Conservation (phyloP, 345 rosid species). For the Bruguiera gymnorhiza region DNA sequence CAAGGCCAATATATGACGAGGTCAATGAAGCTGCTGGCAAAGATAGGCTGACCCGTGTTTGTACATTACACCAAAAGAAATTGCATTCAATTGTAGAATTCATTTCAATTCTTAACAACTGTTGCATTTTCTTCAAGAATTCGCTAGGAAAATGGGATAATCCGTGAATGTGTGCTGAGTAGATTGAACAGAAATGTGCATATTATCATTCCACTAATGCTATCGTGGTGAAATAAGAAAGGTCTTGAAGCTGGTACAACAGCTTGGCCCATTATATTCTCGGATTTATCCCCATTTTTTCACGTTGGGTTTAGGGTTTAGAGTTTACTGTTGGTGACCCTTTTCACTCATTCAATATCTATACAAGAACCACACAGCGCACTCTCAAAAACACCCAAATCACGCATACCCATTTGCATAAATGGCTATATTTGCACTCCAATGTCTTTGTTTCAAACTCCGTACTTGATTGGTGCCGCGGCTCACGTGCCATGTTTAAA, state of each 20-base stretch:
- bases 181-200: too few relatives aligned
- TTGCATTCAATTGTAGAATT: too few relatives aligned
- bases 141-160: too few relatives aligned
- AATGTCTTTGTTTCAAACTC: conserved; percentile 38
- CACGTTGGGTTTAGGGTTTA: too few relatives aligned
- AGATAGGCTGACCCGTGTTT: neutral
- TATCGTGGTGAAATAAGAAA: too few relatives aligned
- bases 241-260: too few relatives aligned
- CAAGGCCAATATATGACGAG: neutral
- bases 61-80: neutral
- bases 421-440: conserved; percentile 26
- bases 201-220: too few relatives aligned
- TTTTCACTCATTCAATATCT: conserved; percentile 36
- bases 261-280: too few relatives aligned
- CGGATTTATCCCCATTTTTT: too few relatives aligned
- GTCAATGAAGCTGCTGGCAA: neutral
- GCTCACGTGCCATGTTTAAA: conserved; percentile 34
- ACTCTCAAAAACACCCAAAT: conserved; percentile 35
- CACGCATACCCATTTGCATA: conserved; percentile 44
- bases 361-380: conserved; percentile 28
- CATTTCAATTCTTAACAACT: too few relatives aligned
- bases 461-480: conserved; percentile 46
- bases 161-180: too few relatives aligned
- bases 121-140: too few relatives aligned
- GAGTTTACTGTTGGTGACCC: conserved; percentile 23